phyloP scores from a whole-genome alignment of 345 rosid species.

The Pugionium cornutum region DNA sequence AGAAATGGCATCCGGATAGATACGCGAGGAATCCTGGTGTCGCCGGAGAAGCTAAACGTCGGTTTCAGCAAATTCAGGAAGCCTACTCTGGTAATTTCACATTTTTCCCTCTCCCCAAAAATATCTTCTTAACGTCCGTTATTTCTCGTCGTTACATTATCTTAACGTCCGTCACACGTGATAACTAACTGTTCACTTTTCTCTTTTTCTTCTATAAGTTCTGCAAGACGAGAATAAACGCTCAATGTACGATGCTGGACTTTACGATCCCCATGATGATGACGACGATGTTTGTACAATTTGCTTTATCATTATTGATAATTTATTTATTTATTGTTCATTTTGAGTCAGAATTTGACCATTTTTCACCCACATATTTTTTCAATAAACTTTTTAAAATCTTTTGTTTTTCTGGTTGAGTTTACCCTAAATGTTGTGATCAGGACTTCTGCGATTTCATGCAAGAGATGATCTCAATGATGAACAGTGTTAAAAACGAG shows the following conservation, averaged over 20 bases:
- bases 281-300: conserved; percentile 66
- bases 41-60: conserved; percentile 76
- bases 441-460: conserved; percentile 85
- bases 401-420: background rate
- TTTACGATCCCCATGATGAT: conserved; percentile 83
- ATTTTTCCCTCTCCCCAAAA: background rate
- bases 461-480: conserved; percentile 93
- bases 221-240: conserved; percentile 64
- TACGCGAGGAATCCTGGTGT: conserved; percentile 52
- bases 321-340: background rate
- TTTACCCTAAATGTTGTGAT: conserved; percentile 1
- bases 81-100: conserved; percentile 76
- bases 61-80: conserved; percentile 90
- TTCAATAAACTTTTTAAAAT: background rate
- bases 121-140: conserved; percentile 26
- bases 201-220: conserved; percentile 41
- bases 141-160: background rate
- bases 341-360: background rate
- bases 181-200: background rate
- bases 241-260: conserved; percentile 77
- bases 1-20: conserved; percentile 97
- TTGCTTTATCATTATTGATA: background rate
- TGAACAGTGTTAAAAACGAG: conserved; percentile 84
- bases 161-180: conserved; percentile 7
- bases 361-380: background rate